Base-by-base conservation (phyloP, 345 rosid genomes). In the Litchi chinensis region DNA sequence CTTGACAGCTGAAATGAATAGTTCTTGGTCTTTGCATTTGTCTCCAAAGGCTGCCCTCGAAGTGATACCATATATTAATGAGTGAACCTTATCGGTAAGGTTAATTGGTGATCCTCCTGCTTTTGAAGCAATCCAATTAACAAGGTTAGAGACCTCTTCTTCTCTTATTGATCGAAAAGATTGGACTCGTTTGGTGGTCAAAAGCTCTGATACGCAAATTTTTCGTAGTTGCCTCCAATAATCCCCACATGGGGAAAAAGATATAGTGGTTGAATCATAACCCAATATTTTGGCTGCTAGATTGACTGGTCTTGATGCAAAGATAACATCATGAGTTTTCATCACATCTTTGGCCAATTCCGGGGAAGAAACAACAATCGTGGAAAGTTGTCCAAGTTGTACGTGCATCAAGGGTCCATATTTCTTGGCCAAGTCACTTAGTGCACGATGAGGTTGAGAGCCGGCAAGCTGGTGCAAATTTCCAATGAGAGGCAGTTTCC, bases 401-500 rank as follows among this genome's bases (percentile, higher is more conserved):
- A 83, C 24, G 10, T 77, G 79, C 86, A 83, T 83, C 15, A 80
- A 10, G 0, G 89, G 80, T 5, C 91, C 87, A 67, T 83, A 43
- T 81, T 76, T 79, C 12, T 50, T 22, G 21, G 88, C 81, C 79
- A 84, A 77, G 22, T 86, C 74, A 37, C 73, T 50, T 3, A 84
- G 66, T 10, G 40, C 1, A 6, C n/a, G 84, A n/a, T 83, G 89
- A 4, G 85, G 87, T 28, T 52, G 65, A 1, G 79, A 66, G 37
- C 82, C 76, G 19, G 8, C 48, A 11, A 84, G 79, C 21, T 77
- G 80, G 41, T 82, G 89, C 24, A 88, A 15, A 71, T 81, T 86
- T 18, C 89, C 87, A 24, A 86, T 74, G 8, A 87, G 7, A 12
- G 86, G 85, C 3, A 88, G 81, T 74, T 79, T 82, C 50, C 56